phyloP scores from a whole-genome alignment of 352 stramenopile genomes.

The Phytopythium oedochilum region DNA sequence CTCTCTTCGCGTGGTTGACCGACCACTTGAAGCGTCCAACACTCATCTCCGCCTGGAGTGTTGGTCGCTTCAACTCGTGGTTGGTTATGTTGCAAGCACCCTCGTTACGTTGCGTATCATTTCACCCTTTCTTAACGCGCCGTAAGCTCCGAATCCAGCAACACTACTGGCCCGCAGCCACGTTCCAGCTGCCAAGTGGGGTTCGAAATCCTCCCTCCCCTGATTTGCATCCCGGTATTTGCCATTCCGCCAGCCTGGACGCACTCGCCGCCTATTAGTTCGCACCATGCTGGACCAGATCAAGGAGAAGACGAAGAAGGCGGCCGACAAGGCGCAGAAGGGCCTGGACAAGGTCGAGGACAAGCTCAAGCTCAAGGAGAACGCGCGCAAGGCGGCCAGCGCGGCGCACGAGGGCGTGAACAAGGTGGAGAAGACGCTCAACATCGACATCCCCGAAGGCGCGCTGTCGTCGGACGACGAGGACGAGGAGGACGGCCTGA shows the following conservation, averaged over 20 bases:
- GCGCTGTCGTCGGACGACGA: constrained; percentile 26
- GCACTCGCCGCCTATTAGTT: too few relatives aligned
- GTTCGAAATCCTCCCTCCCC: background rate
- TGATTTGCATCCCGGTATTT: constrained; percentile 1
- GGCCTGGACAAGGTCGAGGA: constrained; percentile 16
- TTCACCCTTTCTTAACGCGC: background rate
- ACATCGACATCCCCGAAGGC: constrained; percentile 31
- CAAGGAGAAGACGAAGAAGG: constrained; percentile 40
- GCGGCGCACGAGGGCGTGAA: constrained; percentile 11
- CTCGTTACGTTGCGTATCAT: background rate
- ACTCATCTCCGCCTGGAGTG: background rate
- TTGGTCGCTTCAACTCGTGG: background rate
- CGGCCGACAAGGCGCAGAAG: constrained; percentile 22
- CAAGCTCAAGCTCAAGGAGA: constrained; percentile 14
- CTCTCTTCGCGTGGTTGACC: too few relatives aligned
- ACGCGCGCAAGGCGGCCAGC: background rate
- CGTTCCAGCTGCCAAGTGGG: background rate
- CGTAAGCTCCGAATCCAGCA: background rate
- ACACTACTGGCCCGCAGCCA: background rate
- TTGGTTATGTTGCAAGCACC: background rate
- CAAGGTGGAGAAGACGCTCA: constrained; percentile 23
- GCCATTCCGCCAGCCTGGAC: background rate
- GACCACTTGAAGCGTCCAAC: too few relatives aligned
- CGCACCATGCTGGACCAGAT: constrained; percentile 29
- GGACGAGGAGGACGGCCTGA: constrained; percentile 32